These are phyloP conservation scores for Pyracantha coccinea DNA, from an alignment of 331 rosid species.

Conservation along the genomic window DNA sequence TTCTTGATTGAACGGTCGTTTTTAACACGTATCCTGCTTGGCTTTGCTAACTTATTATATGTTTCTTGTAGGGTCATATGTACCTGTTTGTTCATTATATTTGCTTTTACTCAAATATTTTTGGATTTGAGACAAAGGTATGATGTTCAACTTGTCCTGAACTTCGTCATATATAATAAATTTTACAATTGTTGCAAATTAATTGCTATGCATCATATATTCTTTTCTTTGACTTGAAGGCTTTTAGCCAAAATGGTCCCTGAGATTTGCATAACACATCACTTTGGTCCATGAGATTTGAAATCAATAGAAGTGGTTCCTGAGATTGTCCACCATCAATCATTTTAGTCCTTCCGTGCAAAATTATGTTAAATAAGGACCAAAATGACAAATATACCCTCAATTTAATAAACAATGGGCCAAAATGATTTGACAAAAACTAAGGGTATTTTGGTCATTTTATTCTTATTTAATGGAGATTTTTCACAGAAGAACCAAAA, in stretches of 20 bases:
- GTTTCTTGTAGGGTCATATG: slow-evolving; percentile 84
- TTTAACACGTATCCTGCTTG: background rate
- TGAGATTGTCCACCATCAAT: background rate
- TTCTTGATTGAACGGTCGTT: background rate
- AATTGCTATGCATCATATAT: background rate
- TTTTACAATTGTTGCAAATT: background rate
- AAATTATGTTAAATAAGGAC: no score
- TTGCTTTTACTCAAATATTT: slow-evolving; percentile 94
- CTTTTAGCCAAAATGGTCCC: background rate
- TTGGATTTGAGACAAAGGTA: slow-evolving; percentile 97
- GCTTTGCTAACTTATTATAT: slow-evolving; percentile 23
- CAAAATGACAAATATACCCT: background rate
- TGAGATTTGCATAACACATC: background rate
- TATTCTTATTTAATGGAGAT: background rate
- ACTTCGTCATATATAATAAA: background rate
- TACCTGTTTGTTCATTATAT: slow-evolving; percentile 66
- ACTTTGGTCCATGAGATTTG: background rate
- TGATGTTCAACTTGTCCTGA: slow-evolving; percentile 7
- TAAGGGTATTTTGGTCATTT: background rate
- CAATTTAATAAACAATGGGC: background rate
- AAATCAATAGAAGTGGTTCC: background rate
- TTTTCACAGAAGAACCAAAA: background rate
- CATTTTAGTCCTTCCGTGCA: background rate
- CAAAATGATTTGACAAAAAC: background rate
- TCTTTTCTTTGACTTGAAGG: no score